Percentiles rank a stretch among this genome's conserved stretches.
These are phyloP conservation scores for Ustilago shanxiensis DNA, from an alignment of 1,284 basidiomycete species.

Conservation along the genomic window DNA sequence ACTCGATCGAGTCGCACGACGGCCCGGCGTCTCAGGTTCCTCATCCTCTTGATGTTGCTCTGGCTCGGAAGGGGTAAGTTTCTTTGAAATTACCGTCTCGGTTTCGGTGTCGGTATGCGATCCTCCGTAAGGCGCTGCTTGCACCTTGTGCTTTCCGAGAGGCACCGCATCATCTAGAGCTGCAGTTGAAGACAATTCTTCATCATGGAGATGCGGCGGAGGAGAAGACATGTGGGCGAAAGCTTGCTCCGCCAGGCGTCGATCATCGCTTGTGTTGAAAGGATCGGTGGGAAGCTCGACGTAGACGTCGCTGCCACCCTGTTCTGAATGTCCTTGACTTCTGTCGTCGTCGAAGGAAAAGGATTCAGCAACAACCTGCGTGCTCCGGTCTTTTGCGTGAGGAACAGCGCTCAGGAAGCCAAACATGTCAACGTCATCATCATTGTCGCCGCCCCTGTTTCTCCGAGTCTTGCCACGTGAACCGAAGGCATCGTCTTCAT, in stretches of 20 bases:
- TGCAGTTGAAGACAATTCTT: background rate
- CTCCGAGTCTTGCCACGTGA: background rate
- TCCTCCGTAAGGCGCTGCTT: background rate
- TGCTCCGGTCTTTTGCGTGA: conserved; percentile 10
- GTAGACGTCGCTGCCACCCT: conserved; percentile 5
- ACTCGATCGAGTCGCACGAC: conserved; percentile 11
- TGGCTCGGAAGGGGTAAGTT: background rate
- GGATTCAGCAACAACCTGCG: background rate
- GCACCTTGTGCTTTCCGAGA: background rate
- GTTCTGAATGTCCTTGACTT: background rate
- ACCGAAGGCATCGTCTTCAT: background rate
- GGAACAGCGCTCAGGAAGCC: conserved; percentile 37
- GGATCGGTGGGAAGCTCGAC: conserved; percentile 15
- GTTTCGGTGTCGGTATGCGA: background rate
- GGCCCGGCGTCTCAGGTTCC: conserved; percentile 1
- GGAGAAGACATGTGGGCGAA: conserved; percentile 43
- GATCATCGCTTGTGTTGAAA: conserved; percentile 33
- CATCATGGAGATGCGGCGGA: background rate
- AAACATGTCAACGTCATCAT: conserved; percentile 33
- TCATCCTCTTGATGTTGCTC: background rate
- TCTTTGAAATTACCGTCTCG: background rate
- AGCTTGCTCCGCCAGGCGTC: conserved; percentile 29
- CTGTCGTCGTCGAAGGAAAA: background rate
- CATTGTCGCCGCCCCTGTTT: background rate
- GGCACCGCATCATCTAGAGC: background rate